Percentiles rank a stretch among this genome's conserved stretches.
Conservation (phyloP, 2,329 filamentous ascomycete species). For the Diaporthe velutina region DNA sequence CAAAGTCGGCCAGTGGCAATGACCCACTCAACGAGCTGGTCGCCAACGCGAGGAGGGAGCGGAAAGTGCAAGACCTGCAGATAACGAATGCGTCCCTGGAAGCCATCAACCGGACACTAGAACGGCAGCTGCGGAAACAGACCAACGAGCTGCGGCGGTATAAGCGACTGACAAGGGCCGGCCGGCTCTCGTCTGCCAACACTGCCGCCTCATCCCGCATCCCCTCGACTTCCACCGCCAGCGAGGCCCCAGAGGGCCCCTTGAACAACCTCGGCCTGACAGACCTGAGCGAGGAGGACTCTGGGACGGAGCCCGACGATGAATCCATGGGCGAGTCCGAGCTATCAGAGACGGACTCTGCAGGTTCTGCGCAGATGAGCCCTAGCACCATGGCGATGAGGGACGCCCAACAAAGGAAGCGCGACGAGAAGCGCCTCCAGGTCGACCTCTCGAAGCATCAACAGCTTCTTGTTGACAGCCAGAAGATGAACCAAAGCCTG, state of each 20-base stretch:
- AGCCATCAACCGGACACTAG: conserved; percentile 93
- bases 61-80: conserved; percentile 95
- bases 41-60: conserved; percentile 88
- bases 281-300: conserved; percentile 63
- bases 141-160: conserved; percentile 89
- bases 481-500: conserved; percentile 95
- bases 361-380: conserved; percentile 54
- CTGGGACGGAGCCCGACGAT: conserved; percentile 47
- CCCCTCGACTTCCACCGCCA: conserved; percentile 57
- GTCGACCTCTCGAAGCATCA: conserved; percentile 90
- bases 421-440: conserved; percentile 86
- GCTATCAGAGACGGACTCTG: conserved; percentile 55
- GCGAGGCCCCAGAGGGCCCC: conserved; percentile 53
- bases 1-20: conserved; percentile 67
- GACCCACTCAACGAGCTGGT: conserved; percentile 81
- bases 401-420: conserved; percentile 69
- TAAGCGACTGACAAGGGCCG: conserved; percentile 85
- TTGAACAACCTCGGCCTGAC: conserved; percentile 61
- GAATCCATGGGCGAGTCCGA: conserved; percentile 64
- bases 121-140: conserved; percentile 92
- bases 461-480: conserved; percentile 87
- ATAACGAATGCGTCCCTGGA: conserved; percentile 96
- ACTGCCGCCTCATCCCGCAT: conserved; percentile 55
- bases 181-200: conserved; percentile 74
- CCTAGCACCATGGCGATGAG: conserved; percentile 55